Percentiles rank a stretch among this genome's conserved stretches.
Conservation (phyloP, 2,329 filamentous ascomycete genomes). For the Colletotrichum limetticola region DNA sequence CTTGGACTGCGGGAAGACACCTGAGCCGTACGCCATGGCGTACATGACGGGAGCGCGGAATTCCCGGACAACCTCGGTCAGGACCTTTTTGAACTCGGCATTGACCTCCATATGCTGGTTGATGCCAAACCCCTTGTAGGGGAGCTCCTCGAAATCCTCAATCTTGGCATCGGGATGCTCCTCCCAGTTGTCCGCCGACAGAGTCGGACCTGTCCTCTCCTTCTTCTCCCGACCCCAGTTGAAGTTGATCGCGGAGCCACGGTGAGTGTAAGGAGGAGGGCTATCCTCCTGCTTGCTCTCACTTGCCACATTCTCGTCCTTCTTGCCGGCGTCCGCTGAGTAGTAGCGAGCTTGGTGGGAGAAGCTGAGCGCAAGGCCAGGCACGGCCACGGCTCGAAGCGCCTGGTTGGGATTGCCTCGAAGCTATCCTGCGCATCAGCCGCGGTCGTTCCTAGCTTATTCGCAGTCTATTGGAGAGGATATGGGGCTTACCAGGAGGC, state of each 20-base stretch:
- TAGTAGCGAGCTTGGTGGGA: not conserved
- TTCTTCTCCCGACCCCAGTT: slow-evolving; percentile 28
- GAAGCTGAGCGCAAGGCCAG: not conserved
- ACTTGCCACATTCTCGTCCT: slow-evolving; percentile 4
- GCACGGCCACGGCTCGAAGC: not conserved
- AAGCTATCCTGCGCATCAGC: not conserved
- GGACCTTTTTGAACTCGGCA: slow-evolving; percentile 90
- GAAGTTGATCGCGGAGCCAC: slow-evolving; percentile 36
- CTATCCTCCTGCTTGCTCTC: not conserved
- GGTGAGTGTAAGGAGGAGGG: slow-evolving; percentile 22
- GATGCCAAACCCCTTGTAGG: slow-evolving; percentile 77
- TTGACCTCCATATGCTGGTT: slow-evolving; percentile 98
- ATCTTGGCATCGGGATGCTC: slow-evolving; percentile 54
- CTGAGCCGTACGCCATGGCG: slow-evolving; percentile 96
- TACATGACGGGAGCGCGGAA: slow-evolving; percentile 95
- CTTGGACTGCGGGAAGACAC: slow-evolving; percentile 85
- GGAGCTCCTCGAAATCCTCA: slow-evolving; percentile 56
- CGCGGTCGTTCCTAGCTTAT: not conserved
- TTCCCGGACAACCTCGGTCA: slow-evolving; percentile 88
- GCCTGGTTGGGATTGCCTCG: not conserved
- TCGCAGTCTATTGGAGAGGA: not conserved
- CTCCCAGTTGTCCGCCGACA: slow-evolving; percentile 51
- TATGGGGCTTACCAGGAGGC: slow-evolving; percentile 18
- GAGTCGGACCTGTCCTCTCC: slow-evolving; percentile 19
- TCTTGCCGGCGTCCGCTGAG: slow-evolving; percentile 14